Evolutionary conservation across 2,329 filamentous ascomycete genomes (phyloP).

Genomic region (Rhinocladiella mackenziei): DNA sequence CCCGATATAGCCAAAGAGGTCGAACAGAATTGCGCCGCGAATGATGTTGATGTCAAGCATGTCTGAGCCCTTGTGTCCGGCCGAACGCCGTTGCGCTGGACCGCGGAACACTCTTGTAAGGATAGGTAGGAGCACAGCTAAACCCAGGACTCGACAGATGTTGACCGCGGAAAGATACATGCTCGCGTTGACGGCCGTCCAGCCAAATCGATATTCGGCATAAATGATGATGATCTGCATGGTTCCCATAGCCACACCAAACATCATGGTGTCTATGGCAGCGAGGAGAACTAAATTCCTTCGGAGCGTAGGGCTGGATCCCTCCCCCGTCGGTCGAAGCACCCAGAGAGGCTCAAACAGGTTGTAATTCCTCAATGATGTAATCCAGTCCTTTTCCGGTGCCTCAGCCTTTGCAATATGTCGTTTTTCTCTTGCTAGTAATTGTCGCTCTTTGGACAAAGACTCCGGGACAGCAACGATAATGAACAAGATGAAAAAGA

Average conservation of each 20-base stretch:
- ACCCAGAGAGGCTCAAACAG: conserved; percentile 73
- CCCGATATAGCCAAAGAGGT: conserved; percentile 70
- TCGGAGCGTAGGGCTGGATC: conserved; percentile 59
- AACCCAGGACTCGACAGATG: conserved; percentile 66
- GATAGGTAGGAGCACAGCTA: conserved; percentile 70
- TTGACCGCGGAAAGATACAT: conserved; percentile 79
- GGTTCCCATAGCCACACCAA: conserved; percentile 75
- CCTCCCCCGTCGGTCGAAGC: conserved; percentile 67
- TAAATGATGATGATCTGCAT: conserved; percentile 83
- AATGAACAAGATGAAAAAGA: conserved; percentile 69
- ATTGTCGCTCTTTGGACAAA: conserved; percentile 67
- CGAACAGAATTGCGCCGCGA: conserved; percentile 68
- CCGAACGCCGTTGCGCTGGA: conserved; percentile 27
- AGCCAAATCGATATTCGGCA: conserved; percentile 71
- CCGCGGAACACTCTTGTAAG: conserved; percentile 70
- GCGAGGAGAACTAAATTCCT: conserved; percentile 80
- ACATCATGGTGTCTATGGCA: conserved; percentile 73
- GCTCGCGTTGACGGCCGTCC: conserved; percentile 76
- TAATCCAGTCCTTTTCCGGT: conserved; percentile 34
- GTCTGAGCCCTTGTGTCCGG: conserved; percentile 67
- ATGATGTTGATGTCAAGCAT: conserved; percentile 72
- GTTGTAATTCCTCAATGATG: conserved; percentile 54
- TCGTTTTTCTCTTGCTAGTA: conserved; percentile 66
- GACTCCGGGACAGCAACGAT: conserved; percentile 77
- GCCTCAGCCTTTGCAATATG: conserved; percentile 39